Evolutionary conservation across 2,329 filamentous ascomycete species (phyloP).

Genomic region (Pseudogymnoascus sp.): DNA sequence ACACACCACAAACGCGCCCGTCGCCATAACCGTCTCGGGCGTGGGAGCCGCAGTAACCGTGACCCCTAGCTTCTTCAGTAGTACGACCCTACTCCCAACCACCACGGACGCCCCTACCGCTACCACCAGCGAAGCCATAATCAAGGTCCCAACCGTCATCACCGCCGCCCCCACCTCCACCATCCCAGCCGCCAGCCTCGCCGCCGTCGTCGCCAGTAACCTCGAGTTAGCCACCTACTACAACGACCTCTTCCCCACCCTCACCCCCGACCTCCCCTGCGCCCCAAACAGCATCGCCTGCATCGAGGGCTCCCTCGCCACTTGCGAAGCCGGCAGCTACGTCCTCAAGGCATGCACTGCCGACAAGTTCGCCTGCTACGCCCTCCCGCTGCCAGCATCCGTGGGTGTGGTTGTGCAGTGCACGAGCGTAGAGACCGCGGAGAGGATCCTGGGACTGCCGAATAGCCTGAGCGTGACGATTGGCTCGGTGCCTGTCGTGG

Average conservation of each 20-base stretch:
- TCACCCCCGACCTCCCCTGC: conserved; percentile 39
- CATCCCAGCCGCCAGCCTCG: conserved; percentile 14
- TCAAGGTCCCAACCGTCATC: conserved; percentile 15
- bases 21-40: neutral
- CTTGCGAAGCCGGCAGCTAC: conserved; percentile 38
- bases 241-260: conserved; percentile 21
- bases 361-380: conserved; percentile 37
- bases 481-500: neutral
- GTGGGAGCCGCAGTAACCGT: neutral
- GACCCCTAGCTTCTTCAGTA: neutral
- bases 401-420: conserved; percentile 43
- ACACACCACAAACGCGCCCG: neutral
- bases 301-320: conserved; percentile 40
- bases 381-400: conserved; percentile 43
- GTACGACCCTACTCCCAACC: neutral
- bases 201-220: conserved; percentile 15
- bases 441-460: conserved; percentile 33
- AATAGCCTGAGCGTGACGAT: conserved; percentile 5
- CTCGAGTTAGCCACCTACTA: conserved; percentile 26
- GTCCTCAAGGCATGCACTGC: conserved; percentile 27
- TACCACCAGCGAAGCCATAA: neutral
- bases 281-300: conserved; percentile 41
- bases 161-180: conserved; percentile 15
- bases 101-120: neutral
- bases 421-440: conserved; percentile 32